Percentiles rank a stretch among this genome's conserved stretches.
These are phyloP conservation scores for Claviceps sp. DNA, from an alignment of 2,329 filamentous ascomycete species.

Conservation along the genomic window DNA sequence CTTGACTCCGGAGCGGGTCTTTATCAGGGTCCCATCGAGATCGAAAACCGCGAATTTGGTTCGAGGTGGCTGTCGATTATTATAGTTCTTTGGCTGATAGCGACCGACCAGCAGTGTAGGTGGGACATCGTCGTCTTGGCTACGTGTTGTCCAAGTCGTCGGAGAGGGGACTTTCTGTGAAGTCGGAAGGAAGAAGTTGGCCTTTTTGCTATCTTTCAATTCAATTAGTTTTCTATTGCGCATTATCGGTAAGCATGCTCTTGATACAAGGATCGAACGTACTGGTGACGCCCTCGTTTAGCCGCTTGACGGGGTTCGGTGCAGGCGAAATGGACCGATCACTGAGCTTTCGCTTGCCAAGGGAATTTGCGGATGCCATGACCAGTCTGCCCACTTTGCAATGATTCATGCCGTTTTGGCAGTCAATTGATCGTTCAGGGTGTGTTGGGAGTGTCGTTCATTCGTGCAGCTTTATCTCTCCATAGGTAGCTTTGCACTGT, in stretches of 20 bases:
- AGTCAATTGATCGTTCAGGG: no score
- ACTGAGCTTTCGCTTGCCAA: slow-evolving; percentile 22
- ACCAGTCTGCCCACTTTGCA: not conserved
- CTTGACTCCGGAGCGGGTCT: slow-evolving; percentile 65
- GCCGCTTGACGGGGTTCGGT: slow-evolving; percentile 28
- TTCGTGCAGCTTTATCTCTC: no score
- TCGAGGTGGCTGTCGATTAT: slow-evolving; percentile 18
- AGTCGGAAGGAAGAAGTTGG: slow-evolving; percentile 75
- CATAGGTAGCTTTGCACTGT: no score
- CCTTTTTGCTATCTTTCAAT: slow-evolving; percentile 49
- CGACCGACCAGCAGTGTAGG: slow-evolving; percentile 61
- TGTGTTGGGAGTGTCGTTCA: no score
- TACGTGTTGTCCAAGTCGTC: slow-evolving; percentile 57
- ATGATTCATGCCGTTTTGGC: not conserved
- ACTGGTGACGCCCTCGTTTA: not conserved
- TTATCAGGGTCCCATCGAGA: slow-evolving; percentile 77
- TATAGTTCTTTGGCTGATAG: slow-evolving; percentile 38
- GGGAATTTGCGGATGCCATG: slow-evolving; percentile 15
- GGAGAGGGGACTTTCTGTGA: slow-evolving; percentile 75
- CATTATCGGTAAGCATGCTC: slow-evolving; percentile 16
- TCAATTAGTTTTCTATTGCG: slow-evolving; percentile 29
- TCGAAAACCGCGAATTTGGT: slow-evolving; percentile 62
- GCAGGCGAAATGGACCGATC: slow-evolving; percentile 39
- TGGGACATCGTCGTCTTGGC: slow-evolving; percentile 33
- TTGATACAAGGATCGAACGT: not conserved